Base-by-base conservation (phyloP, 345 rosid genomes). In the Excoecaria cochinchinensis region DNA sequence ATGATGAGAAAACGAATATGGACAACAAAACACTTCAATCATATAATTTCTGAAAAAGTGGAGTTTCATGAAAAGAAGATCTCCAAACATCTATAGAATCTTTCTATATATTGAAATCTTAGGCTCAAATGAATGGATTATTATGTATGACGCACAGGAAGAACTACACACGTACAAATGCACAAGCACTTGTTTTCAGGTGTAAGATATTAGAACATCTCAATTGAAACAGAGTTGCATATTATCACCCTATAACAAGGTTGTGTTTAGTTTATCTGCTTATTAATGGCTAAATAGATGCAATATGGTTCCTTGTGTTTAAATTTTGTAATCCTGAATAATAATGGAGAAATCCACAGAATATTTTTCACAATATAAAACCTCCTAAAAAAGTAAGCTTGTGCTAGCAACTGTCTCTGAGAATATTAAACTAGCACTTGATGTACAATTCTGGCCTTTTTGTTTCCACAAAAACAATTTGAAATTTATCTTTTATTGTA, bases 241-340 rank as follows among this genome's bases (percentile, higher is more conserved):
- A 6, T 59, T 40, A 56, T 25, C 48, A 15, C 21, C 46, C 22
- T 51, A 15, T 22, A 11, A 24, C 44, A 71, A 51, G 38, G 56
- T 47, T 67, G 21, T n/a, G 40, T 9, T 25, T 59, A 16, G 42
- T 60, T 48, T 48, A 47, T 12, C 38, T 36, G 56, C 22, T 38
- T 42, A 39, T 56, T 47, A 48, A n/a, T 71, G 21, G 24, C 24
- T n/a, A 59, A 4, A 56, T 14, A 11, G 38, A 71, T 46, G n/a
- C 40, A 16, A 61, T 50, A 11, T 9, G 4, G 60, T 10, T 62
- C 51, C 31, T n/a, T 38, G 22, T 25, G 61, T 21, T 39, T 8
- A 9, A 39, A 38, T 46, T 53, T n/a, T 55, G 16, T 9, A n/a
- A 74, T 63, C 75, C 67, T 72, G 67, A 24, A 58, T 48, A 3